Base-by-base conservation (phyloP, 2,329 filamentous ascomycete genomes). In the Zymoseptoria passerinii region DNA sequence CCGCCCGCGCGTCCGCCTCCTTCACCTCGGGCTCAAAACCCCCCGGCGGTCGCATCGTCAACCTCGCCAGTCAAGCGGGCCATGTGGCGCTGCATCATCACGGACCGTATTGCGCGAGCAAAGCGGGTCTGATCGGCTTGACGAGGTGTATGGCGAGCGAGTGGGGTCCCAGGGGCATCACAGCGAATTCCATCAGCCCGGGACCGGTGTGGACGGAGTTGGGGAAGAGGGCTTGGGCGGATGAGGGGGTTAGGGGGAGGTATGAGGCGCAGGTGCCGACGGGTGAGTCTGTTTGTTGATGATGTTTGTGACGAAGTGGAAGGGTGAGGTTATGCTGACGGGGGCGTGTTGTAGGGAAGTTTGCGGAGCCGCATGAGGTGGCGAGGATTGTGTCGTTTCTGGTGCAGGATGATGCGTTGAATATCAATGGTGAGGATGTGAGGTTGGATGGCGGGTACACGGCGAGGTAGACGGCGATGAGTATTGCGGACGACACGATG, bases 321-420 rank as follows among this genome's bases (percentile, higher is more conserved):
- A 23, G 35, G 13, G 3, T 44, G 35, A 44, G 35, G 8, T 1
- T 35, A 8, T 1, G 29, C 35, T 44, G 35, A 44, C 35, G 13
- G 1, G 35, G 35, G 16, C 16, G 29, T 35, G 13, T 44, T 40
- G 35, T n/a, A 44, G 35, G 68, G 10, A 61, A 59, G 9, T 70
- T 71, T 54, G 67, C 67, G 9, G 66, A 68, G 55, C 68, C 69
- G 10, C 67, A 73, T 50, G 71, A 91, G 76, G 71, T 88, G 83
- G 69, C 92, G 77, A 71, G 92, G 87, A 61, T 83, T 81, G 88
- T 94, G 66, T 66, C 68, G 0, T 72, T 70, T 56, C 55, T 75
- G 49, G 70, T 68, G 9, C 67, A 67, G 60, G 73, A 74, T 59
- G 68, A 68, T 53, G 65, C 67, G 10, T 56, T 67, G 54, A 75